Evolutionary conservation across 208 protist genomes (phyloP).

Genomic region (Phytomonas sp.): DNA sequence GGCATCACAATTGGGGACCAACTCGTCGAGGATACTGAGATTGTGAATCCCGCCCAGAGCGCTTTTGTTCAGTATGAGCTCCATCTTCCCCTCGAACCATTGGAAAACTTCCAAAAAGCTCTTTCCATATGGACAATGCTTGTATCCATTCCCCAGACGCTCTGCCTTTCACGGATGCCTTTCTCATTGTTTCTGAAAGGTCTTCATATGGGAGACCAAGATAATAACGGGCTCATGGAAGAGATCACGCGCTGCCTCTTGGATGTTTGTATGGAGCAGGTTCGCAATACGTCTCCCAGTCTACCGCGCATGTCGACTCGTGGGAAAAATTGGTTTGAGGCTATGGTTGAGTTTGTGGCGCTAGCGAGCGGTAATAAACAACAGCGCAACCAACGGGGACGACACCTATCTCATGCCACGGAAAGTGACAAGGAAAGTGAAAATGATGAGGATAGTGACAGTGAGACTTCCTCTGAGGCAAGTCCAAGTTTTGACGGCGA

Average conservation of each 20-base stretch:
- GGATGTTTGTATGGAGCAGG: slow-evolving; percentile 41
- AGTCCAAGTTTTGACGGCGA: slow-evolving; percentile 11
- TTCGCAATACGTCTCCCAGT: slow-evolving; percentile 32
- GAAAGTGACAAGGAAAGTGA: slow-evolving; percentile 12
- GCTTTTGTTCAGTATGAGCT: slow-evolving; percentile 49
- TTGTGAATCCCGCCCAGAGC: slow-evolving; percentile 28
- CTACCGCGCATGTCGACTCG: slow-evolving; percentile 40
- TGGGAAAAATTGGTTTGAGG: slow-evolving; percentile 75
- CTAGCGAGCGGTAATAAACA: slow-evolving; percentile 71
- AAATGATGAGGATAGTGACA: slow-evolving; percentile 18
- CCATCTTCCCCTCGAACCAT: slow-evolving; percentile 24
- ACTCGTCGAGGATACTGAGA: slow-evolving; percentile 37
- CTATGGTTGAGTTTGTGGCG: slow-evolving; percentile 64
- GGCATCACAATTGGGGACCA: slow-evolving; percentile 21
- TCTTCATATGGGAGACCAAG: slow-evolving; percentile 45
- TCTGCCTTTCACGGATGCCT: slow-evolving; percentile 72
- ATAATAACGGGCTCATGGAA: slow-evolving; percentile 75
- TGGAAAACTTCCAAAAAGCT: slow-evolving; percentile 53
- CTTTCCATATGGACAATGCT: slow-evolving; percentile 75
- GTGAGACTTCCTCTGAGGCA: slow-evolving; percentile 15
- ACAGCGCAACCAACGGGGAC: slow-evolving; percentile 19
- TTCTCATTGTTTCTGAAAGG: slow-evolving; percentile 70
- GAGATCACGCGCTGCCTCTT: slow-evolving; percentile 57
- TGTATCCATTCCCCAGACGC: slow-evolving; percentile 41
- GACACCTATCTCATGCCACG: neutral